These are phyloP conservation scores for Graphilbum ipis-grandicollis DNA, from an alignment of 2,329 filamentous ascomycete species.

Conservation along the genomic window DNA sequence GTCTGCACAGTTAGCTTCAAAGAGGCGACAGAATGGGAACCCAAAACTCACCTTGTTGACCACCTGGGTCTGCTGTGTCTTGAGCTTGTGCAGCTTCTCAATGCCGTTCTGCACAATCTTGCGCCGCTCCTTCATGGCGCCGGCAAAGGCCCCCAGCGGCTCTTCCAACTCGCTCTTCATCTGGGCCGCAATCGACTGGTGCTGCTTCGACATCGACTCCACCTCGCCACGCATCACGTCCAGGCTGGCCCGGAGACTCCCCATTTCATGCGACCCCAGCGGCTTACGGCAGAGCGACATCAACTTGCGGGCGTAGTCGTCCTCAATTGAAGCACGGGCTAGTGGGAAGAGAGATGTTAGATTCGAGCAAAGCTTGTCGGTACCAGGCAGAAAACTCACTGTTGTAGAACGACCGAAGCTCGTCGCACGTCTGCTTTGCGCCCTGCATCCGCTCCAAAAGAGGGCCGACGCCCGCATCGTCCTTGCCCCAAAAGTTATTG, in stretches of 20 bases:
- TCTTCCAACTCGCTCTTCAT: conserved; percentile 97
- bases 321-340: conserved; percentile 87
- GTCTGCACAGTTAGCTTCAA: conserved; percentile 32
- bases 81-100: conserved; percentile 84
- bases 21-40: too few species aligned
- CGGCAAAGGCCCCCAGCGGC: conserved; percentile 76
- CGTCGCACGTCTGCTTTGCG: conserved; percentile 88
- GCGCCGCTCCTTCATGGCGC: conserved; percentile 86
- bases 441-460: conserved; percentile 87
- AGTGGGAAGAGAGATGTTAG: neutral
- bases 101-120: conserved; percentile 93
- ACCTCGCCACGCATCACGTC: conserved; percentile 80
- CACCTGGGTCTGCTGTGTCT: conserved; percentile 74
- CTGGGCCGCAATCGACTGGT: conserved; percentile 74
- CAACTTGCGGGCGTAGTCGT: conserved; percentile 87
- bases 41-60: conserved; percentile 84
- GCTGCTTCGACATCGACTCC: conserved; percentile 85
- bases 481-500: conserved; percentile 99
- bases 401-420: conserved; percentile 79
- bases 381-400: too few species aligned
- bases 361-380: too few species aligned
- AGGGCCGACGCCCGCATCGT: conserved; percentile 86
- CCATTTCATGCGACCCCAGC: conserved; percentile 72
- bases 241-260: conserved; percentile 66
- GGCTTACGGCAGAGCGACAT: conserved; percentile 74